phyloP scores from a whole-genome alignment of 768 basidiomycete genomes.

The Suillus occidentalis region DNA sequence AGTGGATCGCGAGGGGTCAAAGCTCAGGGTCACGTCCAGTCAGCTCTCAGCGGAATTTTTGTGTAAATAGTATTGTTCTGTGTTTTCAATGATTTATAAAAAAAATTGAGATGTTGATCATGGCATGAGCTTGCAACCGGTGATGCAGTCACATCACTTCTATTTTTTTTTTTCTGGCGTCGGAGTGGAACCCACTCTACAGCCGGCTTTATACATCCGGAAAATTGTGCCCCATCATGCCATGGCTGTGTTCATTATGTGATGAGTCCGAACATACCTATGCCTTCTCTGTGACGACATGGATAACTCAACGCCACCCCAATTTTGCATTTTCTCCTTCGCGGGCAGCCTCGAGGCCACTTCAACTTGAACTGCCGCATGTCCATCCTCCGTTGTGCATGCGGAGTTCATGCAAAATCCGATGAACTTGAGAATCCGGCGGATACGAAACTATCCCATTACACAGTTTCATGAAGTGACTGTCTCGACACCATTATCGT shows the following conservation, averaged over 20 bases:
- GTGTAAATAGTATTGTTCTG: neutral
- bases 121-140: too few relatives aligned
- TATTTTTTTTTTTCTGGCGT: neutral
- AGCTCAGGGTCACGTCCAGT: neutral
- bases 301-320: neutral
- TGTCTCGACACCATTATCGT: neutral
- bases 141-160: neutral
- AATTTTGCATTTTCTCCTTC: neutral
- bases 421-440: neutral
- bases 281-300: neutral
- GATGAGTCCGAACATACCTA: neutral
- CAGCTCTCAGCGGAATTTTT: neutral
- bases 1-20: neutral
- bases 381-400: neutral
- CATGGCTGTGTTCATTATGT: neutral
- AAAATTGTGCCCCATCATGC: neutral
- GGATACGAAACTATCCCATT: neutral
- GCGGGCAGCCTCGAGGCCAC: neutral
- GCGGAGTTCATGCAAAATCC: neutral
- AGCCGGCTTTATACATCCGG: neutral
- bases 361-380: neutral
- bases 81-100: neutral
- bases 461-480: neutral
- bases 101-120: neutral
- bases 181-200: neutral